Evolutionary conservation across 345 rosid species (phyloP), one percentile per base, ranked within the genome.

Genomic region (Brassica incana): DNA sequence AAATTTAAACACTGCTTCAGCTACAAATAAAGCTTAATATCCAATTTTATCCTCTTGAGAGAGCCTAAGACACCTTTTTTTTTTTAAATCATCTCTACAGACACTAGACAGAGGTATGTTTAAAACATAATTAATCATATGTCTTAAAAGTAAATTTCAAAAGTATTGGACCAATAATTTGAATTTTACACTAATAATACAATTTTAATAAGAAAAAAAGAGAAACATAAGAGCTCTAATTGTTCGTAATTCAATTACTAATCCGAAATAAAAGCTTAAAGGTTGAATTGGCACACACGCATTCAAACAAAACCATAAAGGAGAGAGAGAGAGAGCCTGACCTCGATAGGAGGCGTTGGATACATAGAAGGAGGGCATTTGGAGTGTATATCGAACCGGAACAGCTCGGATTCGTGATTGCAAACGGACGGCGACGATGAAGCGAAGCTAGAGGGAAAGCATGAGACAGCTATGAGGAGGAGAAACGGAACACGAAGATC

Each of bases 331-430:
- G 38, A 36, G 43, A 36, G 48, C 12, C 48, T 40, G 48, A 40
- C 97, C 92, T 92, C 71, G 43, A 90, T 80, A 66, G 90, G 89
- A 67, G 89, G 93, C 38, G 29, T 79, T 50, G 95, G 91, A 9
- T 87, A 84, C 81, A 88, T 85, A 85, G 88, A 84, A 36, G 71
- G 79, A 81, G 91, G 85, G 73, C 97, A 94, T 78, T 82, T 92
- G 3, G 87, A 82, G 6, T 63, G 84, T 71, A 94, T 65, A 84
- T 77, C 74, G 75, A 73, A 78, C 2, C 80, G 59, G 71, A 91
- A 88, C 63, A 74, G 29, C 68, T 77, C 71, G 29, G 88, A 77
- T 66, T 88, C 88, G 36, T 54, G 56, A 15, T 86, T 86, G 78
- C 95, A 92, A 16, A 74, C 18, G 70, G 87, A 61, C 18, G 6